These are phyloP conservation scores for Ganoderma resinaceum DNA, from an alignment of 1,284 basidiomycete genomes.

Conservation along the genomic window DNA sequence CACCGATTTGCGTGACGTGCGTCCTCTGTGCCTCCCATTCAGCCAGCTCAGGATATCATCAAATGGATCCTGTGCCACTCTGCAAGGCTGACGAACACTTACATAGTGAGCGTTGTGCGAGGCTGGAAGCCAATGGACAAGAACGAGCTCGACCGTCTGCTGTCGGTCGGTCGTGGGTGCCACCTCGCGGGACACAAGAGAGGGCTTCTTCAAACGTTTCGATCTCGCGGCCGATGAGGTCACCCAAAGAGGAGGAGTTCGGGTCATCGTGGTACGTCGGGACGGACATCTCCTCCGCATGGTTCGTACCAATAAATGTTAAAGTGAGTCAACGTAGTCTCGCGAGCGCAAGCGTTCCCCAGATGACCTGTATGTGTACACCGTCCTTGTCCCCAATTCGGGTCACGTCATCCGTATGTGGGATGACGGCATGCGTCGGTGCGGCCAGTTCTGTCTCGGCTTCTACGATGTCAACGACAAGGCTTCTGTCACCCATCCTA, in stretches of 20 bases:
- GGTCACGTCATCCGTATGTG: slow-evolving; percentile 14
- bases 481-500: slow-evolving; percentile 13
- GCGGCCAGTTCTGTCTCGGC: slow-evolving; percentile 18
- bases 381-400: slow-evolving; percentile 9
- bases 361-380: slow-evolving; percentile 3
- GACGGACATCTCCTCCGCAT: too few relatives aligned
- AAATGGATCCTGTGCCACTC: not conserved
- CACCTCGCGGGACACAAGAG: not conserved
- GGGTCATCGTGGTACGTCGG: not conserved
- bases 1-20: too few relatives aligned
- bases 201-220: not conserved
- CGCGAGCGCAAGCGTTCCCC: slow-evolving; percentile 2
- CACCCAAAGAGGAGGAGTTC: not conserved
- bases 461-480: slow-evolving; percentile 10
- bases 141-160: not conserved
- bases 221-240: not conserved
- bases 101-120: not conserved
- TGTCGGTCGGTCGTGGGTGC: not conserved
- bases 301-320: too few relatives aligned
- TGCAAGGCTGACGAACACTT: not conserved
- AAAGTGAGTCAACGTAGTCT: not conserved
- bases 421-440: slow-evolving; percentile 14
- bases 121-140: not conserved
- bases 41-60: too few relatives aligned
- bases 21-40: too few relatives aligned